Evolutionary conservation across 306 rosid species (phyloP).

Genomic region (Notholithocarpus densiflorus): DNA sequence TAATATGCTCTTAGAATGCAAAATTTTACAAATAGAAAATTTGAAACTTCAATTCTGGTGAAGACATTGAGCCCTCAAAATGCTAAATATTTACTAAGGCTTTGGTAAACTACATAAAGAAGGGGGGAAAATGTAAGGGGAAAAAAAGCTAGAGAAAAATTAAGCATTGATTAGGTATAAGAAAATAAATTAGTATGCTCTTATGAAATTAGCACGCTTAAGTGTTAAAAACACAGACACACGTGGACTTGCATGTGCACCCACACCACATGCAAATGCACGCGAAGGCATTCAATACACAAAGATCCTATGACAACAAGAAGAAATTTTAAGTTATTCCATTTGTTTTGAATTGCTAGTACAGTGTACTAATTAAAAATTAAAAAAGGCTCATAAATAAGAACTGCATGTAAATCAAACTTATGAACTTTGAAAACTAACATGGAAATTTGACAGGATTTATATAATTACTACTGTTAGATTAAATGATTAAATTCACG

Average conservation of each 20-base stretch:
- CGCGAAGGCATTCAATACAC: background rate
- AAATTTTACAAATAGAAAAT: too few species aligned
- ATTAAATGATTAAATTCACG: too few species aligned
- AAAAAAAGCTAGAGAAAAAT: too few species aligned
- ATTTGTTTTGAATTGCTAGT: background rate
- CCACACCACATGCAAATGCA: background rate
- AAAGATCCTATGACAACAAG: background rate
- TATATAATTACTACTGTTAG: too few species aligned
- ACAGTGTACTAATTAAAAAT: background rate
- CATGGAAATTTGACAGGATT: background rate
- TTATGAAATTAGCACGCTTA: background rate
- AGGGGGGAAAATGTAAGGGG: background rate
- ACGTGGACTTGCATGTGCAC: background rate
- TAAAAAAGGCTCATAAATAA: background rate
- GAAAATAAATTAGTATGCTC: background rate
- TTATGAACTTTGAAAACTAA: background rate
- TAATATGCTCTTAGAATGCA: too few species aligned
- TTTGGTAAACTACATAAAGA: background rate
- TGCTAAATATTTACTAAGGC: background rate
- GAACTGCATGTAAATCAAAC: background rate
- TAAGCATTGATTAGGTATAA: background rate
- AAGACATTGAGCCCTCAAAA: background rate
- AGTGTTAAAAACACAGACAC: background rate
- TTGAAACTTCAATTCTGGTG: background rate
- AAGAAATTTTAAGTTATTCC: background rate